Conservation (phyloP, 148 eudicot genomes). For the Dianthus caryophyllus region DNA sequence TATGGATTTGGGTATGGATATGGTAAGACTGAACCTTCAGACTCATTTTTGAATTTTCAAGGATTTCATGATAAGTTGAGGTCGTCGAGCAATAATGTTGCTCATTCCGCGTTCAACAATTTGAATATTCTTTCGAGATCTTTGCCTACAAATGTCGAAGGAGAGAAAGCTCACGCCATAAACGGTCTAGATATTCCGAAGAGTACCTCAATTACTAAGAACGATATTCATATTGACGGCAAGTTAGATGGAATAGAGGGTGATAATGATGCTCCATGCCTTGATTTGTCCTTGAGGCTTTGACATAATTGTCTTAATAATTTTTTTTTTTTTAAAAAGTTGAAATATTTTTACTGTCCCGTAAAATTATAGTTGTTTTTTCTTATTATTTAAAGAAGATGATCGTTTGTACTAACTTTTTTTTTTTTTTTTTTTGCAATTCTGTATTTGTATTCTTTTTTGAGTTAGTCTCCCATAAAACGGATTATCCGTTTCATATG, state of each 20-base stretch:
- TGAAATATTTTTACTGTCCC: too few relatives aligned
- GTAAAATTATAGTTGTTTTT: too few relatives aligned
- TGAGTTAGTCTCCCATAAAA: too few relatives aligned
- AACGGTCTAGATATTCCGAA: background rate
- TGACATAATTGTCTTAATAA: background rate
- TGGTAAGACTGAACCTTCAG: background rate
- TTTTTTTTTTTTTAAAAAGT: too few relatives aligned
- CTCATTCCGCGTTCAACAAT: conserved; percentile 6
- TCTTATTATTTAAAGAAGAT: too few relatives aligned
- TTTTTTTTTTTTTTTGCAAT: too few relatives aligned
- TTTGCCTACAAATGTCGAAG: conserved; percentile 13
- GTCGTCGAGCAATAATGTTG: background rate
- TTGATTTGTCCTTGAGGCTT: conserved; percentile 32
- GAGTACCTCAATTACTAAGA: background rate
- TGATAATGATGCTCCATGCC: conserved; percentile 10
- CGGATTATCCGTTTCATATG: too few relatives aligned
- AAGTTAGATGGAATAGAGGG: conserved; percentile 16
- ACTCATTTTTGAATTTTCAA: background rate
- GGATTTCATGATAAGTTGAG: conserved; percentile 5
- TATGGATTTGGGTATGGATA: conserved; percentile 10
- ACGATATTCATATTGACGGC: conserved; percentile 5
- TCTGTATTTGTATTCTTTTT: too few relatives aligned
- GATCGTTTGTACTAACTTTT: too few relatives aligned
- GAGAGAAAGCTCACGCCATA: conserved; percentile 6
- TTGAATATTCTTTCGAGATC: conserved; percentile 17